These are phyloP conservation scores for Pittosporum tobira DNA, from an alignment of 129 eudicot genomes.

Conservation along the genomic window DNA sequence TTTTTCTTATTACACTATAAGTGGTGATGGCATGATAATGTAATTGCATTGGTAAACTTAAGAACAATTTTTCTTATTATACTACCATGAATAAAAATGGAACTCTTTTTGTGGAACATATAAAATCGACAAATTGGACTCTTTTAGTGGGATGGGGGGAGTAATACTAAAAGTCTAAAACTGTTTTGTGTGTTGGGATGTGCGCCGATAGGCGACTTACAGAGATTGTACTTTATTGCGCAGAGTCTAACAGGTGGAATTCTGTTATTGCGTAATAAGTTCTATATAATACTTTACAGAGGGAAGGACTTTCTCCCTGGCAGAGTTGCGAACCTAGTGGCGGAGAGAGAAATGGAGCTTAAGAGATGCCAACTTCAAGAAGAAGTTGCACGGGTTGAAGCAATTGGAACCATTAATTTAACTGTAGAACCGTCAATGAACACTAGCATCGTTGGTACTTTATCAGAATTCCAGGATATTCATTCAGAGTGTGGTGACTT, in stretches of 20 bases:
- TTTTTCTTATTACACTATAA: no score
- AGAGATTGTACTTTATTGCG: slow-evolving; percentile 20
- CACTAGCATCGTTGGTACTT: slow-evolving; percentile 49
- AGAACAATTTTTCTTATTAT: no score
- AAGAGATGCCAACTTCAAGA: slow-evolving; percentile 50
- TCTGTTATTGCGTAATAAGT: slow-evolving; percentile 84
- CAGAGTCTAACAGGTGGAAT: slow-evolving; percentile 96
- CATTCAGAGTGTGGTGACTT: slow-evolving; percentile 28
- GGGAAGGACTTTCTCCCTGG: slow-evolving; percentile 90
- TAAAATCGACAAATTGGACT: no score
- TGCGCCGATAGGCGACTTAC: slow-evolving; percentile 9
- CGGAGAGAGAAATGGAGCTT: slow-evolving; percentile 69
- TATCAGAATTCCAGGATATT: slow-evolving; percentile 56
- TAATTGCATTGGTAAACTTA: no score
- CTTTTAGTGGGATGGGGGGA: background rate
- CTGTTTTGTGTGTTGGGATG: background rate
- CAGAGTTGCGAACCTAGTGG: slow-evolving; percentile 57
- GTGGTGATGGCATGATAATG: no score
- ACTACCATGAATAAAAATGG: no score
- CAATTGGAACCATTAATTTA: slow-evolving; percentile 29
- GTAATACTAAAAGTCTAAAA: background rate
- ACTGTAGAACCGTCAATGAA: slow-evolving; percentile 28
- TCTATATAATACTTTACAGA: slow-evolving; percentile 80
- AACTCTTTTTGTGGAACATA: no score
- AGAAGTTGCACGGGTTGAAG: slow-evolving; percentile 66